phyloP scores from a whole-genome alignment of 768 basidiomycete genomes.

The Psilocybe subaeruginosa region DNA sequence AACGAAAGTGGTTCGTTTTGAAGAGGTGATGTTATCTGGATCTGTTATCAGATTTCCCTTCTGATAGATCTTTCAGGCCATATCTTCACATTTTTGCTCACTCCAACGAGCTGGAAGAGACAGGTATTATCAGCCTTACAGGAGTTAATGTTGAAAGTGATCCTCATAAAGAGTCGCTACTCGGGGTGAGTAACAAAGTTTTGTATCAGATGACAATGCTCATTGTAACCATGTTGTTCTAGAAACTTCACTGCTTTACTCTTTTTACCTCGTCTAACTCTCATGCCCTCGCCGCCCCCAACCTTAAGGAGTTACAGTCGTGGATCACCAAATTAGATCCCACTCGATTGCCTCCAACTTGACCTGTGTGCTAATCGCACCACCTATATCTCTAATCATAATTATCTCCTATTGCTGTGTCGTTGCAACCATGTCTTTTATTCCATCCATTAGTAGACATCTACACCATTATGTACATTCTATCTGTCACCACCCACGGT shows the following conservation, averaged over 20 bases:
- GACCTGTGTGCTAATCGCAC: slow-evolving; percentile 14
- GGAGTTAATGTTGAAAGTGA: slow-evolving; percentile 88
- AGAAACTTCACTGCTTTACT: slow-evolving; percentile 89
- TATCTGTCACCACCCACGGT: slow-evolving; percentile 12
- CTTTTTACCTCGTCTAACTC: slow-evolving; percentile 93
- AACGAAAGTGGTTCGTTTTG: slow-evolving; percentile 84
- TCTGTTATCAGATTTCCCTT: slow-evolving; percentile 1
- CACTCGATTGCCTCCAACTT: slow-evolving; percentile 54
- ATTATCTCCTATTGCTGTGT: slow-evolving; percentile 19
- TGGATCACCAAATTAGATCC: slow-evolving; percentile 90
- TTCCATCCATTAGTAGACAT: slow-evolving; percentile 14
- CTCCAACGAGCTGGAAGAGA: slow-evolving; percentile 83
- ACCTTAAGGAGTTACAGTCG: slow-evolving; percentile 77
- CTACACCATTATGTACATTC: slow-evolving; percentile 20
- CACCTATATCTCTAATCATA: slow-evolving; percentile 20
- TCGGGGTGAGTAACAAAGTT: slow-evolving; percentile 64
- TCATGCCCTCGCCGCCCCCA: slow-evolving; percentile 84
- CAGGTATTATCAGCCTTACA: slow-evolving; percentile 78
- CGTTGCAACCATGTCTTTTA: slow-evolving; percentile 7
- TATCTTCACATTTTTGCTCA: slow-evolving; percentile 89
- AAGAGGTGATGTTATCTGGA: slow-evolving; percentile 56
- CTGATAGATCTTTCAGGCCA: slow-evolving; percentile 58
- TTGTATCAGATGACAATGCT: background rate
- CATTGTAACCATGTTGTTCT: slow-evolving; percentile 10
- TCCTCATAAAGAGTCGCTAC: slow-evolving; percentile 83